Conservation (phyloP, 805 yeast genomes). For the Torulaspora indica region DNA sequence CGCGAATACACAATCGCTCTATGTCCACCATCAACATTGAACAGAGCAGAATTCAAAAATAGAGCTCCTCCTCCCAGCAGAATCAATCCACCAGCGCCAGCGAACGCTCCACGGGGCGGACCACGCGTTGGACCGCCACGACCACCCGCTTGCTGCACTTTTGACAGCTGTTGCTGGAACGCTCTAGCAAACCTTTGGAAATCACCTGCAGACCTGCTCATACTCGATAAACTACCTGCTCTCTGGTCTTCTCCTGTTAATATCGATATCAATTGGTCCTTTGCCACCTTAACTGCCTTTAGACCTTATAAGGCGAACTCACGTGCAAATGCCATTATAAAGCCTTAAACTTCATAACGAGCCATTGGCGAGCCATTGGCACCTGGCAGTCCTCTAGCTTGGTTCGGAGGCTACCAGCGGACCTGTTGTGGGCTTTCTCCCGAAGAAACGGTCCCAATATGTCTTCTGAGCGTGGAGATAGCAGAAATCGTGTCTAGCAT, state of each 20-base stretch:
- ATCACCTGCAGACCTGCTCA: conserved; percentile 37
- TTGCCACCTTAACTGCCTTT: conserved; percentile 5
- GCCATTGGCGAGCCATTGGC: background rate
- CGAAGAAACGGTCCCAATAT: background rate
- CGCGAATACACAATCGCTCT: conserved; percentile 93
- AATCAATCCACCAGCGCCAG: conserved; percentile 60
- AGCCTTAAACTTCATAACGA: background rate
- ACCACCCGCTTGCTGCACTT: conserved; percentile 39
- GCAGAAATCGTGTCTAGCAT: too few species aligned
- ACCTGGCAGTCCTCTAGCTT: background rate
- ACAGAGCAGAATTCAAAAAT: conserved; percentile 52
- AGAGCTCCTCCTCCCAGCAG: conserved; percentile 55
- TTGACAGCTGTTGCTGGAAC: conserved; percentile 45
- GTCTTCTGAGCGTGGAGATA: background rate
- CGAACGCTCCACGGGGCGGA: conserved; percentile 50
- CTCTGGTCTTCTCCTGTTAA: background rate
- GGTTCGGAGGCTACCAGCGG: background rate
- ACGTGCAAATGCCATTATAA: too few species aligned
- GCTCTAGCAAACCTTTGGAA: conserved; percentile 51
- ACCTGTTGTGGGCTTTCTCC: background rate
- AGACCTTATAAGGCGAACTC: background rate
- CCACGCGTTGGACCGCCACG: conserved; percentile 27
- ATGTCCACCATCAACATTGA: conserved; percentile 98
- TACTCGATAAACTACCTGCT: conserved; percentile 2
- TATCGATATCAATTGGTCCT: background rate